Percentiles rank a stretch among this genome's conserved stretches.
phyloP scores from a whole-genome alignment of 305 asterid genomes.

The Solanum hybrid region DNA sequence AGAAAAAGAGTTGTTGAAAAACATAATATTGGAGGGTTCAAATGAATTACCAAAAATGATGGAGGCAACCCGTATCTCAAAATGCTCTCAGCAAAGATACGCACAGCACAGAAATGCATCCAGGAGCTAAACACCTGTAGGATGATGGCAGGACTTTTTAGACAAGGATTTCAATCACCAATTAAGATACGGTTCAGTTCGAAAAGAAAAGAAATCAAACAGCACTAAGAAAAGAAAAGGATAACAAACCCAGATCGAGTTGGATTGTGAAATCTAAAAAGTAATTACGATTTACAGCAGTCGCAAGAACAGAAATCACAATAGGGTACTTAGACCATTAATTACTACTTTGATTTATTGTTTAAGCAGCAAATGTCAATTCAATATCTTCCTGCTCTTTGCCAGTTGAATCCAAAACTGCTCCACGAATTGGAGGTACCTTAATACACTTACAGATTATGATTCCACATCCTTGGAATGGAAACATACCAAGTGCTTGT shows the following conservation, averaged over 20 bases:
- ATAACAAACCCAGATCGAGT: background rate
- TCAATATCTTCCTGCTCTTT: background rate
- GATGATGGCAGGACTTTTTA: background rate
- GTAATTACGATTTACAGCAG: background rate
- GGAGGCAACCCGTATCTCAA: conserved; percentile 95
- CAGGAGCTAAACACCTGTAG: conserved; percentile 92
- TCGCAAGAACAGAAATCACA: background rate
- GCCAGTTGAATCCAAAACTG: background rate
- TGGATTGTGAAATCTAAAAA: background rate
- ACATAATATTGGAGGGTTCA: background rate
- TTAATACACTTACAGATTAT: background rate
- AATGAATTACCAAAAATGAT: conserved; percentile 58
- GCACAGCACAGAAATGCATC: conserved; percentile 99
- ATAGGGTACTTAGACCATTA: background rate
- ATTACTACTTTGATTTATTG: background rate
- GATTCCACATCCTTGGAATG: background rate
- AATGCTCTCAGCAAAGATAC: conserved; percentile 89
- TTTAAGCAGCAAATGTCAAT: background rate
- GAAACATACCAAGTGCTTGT: background rate
- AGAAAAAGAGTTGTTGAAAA: background rate
- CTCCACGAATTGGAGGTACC: background rate
- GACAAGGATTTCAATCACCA: background rate
- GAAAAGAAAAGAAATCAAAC: background rate
- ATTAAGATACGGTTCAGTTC: background rate
- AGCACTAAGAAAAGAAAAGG: background rate